These are phyloP conservation scores for Arthrobotrys pseudoclavata DNA, from an alignment of 2,329 filamentous ascomycete species.

Conservation along the genomic window DNA sequence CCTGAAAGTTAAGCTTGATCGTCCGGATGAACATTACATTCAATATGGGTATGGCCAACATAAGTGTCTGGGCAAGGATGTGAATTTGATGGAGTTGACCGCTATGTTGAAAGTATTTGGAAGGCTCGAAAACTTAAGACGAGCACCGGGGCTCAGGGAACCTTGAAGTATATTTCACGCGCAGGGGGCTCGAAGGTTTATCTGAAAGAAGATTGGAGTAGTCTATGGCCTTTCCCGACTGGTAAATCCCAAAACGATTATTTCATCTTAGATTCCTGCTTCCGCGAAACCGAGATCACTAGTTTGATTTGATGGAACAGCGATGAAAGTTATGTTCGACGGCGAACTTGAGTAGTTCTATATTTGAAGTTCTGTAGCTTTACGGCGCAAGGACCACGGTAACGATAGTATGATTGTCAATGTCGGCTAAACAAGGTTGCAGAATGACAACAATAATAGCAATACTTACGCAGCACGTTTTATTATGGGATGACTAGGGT, in stretches of 20 bases:
- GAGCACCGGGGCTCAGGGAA: conserved; percentile 75
- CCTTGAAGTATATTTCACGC: conserved; percentile 75
- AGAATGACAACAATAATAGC: neutral
- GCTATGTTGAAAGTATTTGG: conserved; percentile 78
- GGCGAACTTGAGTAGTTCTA: conserved; percentile 23
- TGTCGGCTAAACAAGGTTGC: neutral
- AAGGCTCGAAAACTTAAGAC: conserved; percentile 73
- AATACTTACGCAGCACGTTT: neutral
- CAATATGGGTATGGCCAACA: conserved; percentile 76
- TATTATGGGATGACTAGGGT: neutral
- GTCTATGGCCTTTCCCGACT: conserved; percentile 70
- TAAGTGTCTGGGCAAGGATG: conserved; percentile 74
- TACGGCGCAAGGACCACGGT: too few relatives aligned
- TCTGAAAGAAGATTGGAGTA: conserved; percentile 76
- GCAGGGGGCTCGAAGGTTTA: conserved; percentile 73
- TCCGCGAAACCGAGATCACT: neutral
- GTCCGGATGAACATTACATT: conserved; percentile 76
- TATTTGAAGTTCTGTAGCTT: neutral
- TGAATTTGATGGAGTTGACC: conserved; percentile 74
- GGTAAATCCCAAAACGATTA: conserved; percentile 60
- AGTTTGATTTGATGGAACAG: conserved; percentile 14
- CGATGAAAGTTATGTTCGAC: conserved; percentile 57
- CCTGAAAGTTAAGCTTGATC: conserved; percentile 73
- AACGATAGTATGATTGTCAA: neutral
- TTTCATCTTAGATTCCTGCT: neutral